Evolutionary conservation across 768 basidiomycete species (phyloP).

Genomic region (Lentinula aciculospora): DNA sequence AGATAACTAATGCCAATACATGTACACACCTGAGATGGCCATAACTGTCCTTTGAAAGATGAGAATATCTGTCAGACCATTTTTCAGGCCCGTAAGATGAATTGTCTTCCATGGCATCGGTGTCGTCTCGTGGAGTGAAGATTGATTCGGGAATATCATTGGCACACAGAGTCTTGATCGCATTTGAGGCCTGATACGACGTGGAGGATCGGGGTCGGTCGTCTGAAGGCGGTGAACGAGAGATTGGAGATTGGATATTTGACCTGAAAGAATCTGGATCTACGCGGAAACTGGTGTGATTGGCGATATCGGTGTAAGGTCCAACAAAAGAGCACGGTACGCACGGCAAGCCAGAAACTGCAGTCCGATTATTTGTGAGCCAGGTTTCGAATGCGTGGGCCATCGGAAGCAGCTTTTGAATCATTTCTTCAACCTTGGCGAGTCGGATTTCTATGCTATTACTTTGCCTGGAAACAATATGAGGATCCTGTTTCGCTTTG

Average conservation of each 20-base stretch:
- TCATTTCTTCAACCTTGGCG: slow-evolving; percentile 12
- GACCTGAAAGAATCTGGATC: not conserved
- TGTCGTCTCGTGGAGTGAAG: not conserved
- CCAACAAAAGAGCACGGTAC: not conserved
- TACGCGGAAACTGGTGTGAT: not conserved
- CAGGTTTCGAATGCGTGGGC: slow-evolving; percentile 14
- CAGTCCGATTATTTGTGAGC: slow-evolving; percentile 2
- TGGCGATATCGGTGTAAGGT: not conserved
- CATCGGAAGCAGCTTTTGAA: slow-evolving; percentile 13
- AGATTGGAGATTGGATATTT: not conserved
- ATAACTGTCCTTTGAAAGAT: slow-evolving; percentile 14
- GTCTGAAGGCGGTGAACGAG: not conserved
- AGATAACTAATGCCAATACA: not conserved
- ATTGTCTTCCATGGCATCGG: not conserved
- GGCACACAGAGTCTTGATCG: slow-evolving; percentile 7
- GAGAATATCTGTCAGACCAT: slow-evolving; percentile 13
- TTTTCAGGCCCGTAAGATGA: slow-evolving; percentile 8
- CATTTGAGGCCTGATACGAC: slow-evolving; percentile 8
- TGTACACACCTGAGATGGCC: slow-evolving; percentile 12
- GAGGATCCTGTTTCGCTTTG: not conserved
- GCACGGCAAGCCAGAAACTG: not conserved
- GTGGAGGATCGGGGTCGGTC: not conserved
- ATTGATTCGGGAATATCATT: not conserved
- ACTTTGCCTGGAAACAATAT: slow-evolving; percentile 7
- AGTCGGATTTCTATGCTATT: slow-evolving; percentile 12